A percentile compares a stretch with the other conserved stretches of the same genome.
Evolutionary conservation across 495 filamentous ascomycete species (phyloP).

Genomic region (Penicillium tannophilum): DNA sequence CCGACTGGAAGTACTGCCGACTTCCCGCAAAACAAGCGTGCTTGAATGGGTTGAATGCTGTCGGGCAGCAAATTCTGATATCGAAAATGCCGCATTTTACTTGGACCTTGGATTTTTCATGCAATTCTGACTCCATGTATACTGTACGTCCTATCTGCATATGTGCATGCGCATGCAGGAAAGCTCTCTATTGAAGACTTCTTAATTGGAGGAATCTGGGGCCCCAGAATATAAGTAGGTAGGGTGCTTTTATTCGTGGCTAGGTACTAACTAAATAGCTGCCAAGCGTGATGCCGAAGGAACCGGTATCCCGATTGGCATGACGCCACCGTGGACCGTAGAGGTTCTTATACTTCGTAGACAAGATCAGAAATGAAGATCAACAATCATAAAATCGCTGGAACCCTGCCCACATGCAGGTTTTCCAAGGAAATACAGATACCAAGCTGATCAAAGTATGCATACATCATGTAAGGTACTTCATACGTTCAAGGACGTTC

Average conservation of each 20-base stretch:
- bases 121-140: too few species aligned
- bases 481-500: conserved; percentile 40
- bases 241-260: too few species aligned
- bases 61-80: conserved; percentile 1
- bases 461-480: conserved; percentile 41
- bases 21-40: conserved; percentile 12
- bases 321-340: background rate
- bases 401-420: conserved; percentile 17
- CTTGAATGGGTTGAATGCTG: background rate
- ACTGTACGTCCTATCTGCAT: too few species aligned
- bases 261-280: too few species aligned
- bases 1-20: conserved; percentile 17
- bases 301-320: background rate
- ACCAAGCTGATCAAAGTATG: conserved; percentile 31
- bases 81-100: background rate
- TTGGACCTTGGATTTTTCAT: background rate
- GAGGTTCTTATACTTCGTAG: background rate
- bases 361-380: background rate
- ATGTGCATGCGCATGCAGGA: too few species aligned
- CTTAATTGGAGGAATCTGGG: background rate
- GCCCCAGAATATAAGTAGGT: too few species aligned
- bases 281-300: background rate
- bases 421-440: conserved; percentile 20
- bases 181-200: too few species aligned
- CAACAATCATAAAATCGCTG: conserved; percentile 12